These are phyloP conservation scores for Termitomyces sp. DNA, from an alignment of 768 basidiomycete genomes.

Conservation along the genomic window DNA sequence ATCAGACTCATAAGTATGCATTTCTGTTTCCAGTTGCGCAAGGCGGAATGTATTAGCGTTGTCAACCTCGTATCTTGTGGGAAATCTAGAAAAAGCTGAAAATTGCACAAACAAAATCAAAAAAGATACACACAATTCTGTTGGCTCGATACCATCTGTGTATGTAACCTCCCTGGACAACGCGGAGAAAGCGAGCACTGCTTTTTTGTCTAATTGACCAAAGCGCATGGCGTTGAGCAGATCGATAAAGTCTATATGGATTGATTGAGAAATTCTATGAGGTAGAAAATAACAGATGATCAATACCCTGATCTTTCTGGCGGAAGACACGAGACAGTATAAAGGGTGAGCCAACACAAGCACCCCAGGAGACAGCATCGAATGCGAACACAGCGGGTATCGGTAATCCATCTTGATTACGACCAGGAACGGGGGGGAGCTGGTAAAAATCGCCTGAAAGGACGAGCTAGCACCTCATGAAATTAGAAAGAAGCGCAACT, in stretches of 20 bases:
- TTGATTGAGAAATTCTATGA: not conserved
- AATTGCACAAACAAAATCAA: no score
- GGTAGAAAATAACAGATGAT: not conserved
- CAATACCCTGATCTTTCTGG: conserved; percentile 75
- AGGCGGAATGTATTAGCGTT: conserved; percentile 57
- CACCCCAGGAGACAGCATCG: conserved; percentile 68
- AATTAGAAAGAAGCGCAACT: not conserved
- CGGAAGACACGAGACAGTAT: conserved; percentile 76
- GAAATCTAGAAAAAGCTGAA: conserved; percentile 42
- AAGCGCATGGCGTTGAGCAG: conserved; percentile 89
- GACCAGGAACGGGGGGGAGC: conserved; percentile 72
- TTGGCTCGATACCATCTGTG: conserved; percentile 73
- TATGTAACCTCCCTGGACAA: conserved; percentile 60
- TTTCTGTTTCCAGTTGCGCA: conserved; percentile 33
- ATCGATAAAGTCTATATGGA: conserved; percentile 58
- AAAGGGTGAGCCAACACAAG: conserved; percentile 55
- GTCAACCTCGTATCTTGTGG: conserved; percentile 71
- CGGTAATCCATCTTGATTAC: conserved; percentile 42
- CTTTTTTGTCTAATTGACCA: conserved; percentile 49
- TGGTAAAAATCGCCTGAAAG: conserved; percentile 92
- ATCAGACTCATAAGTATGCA: conserved; percentile 35
- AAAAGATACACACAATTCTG: conserved; percentile 59
- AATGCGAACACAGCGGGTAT: conserved; percentile 68
- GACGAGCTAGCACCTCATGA: conserved; percentile 49
- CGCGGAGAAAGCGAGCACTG: conserved; percentile 43